phyloP scores from a whole-genome alignment of 345 rosid genomes.

The Linum lewisii region DNA sequence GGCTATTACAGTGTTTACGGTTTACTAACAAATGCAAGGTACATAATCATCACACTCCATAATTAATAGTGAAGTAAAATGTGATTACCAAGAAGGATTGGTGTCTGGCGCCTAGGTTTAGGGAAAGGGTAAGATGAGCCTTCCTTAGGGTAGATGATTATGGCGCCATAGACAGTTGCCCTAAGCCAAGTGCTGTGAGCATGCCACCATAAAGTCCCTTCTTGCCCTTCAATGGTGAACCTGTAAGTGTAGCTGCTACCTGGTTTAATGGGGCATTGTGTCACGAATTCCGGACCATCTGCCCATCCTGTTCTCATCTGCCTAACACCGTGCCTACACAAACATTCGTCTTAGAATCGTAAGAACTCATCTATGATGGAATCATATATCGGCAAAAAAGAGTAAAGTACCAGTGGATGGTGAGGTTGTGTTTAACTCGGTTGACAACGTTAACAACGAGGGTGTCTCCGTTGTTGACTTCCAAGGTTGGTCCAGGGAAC shows the following conservation, averaged over 20 bases:
- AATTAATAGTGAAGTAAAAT: neutral
- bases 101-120: slow-evolving; percentile 57
- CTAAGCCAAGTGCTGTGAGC: slow-evolving; percentile 97
- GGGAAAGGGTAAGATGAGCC: slow-evolving; percentile 70
- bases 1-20: too few relatives aligned
- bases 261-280: slow-evolving; percentile 92
- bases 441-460: slow-evolving; percentile 58
- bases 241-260: slow-evolving; percentile 75
- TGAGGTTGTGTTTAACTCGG: slow-evolving; percentile 55
- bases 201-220: slow-evolving; percentile 99
- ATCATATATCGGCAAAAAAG: too few relatives aligned
- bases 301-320: slow-evolving; percentile 89
- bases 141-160: slow-evolving; percentile 51
- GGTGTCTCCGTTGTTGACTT: slow-evolving; percentile 62
- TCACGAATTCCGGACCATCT: slow-evolving; percentile 89
- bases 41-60: too few relatives aligned
- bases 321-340: slow-evolving; percentile 74
- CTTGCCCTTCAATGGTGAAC: slow-evolving; percentile 78
- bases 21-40: too few relatives aligned
- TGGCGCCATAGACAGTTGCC: slow-evolving; percentile 91
- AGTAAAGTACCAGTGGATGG: slow-evolving; percentile 63
- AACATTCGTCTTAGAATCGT: neutral
- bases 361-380: too few relatives aligned
- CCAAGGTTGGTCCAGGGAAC: slow-evolving; percentile 90
- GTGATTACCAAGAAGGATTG: slow-evolving; percentile 59